These are phyloP conservation scores for Simmondsia chinensis DNA, from an alignment of 148 eudicot species.

Conservation along the genomic window DNA sequence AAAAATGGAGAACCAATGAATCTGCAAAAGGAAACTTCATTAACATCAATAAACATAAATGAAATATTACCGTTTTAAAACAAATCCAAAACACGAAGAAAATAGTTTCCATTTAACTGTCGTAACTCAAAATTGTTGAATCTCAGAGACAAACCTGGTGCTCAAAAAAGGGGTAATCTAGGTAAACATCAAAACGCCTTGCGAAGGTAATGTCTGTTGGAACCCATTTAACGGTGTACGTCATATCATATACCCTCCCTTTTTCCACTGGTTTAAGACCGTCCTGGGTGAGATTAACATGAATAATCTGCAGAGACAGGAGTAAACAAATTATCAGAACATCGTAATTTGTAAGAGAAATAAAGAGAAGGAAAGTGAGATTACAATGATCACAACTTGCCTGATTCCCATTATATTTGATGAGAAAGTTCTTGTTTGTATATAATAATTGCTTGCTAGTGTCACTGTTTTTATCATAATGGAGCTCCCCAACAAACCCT, in stretches of 20 bases:
- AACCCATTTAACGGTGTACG: slow-evolving; percentile 83
- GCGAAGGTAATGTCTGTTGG: slow-evolving; percentile 65
- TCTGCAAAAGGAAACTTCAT: too few relatives aligned
- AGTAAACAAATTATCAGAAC: background rate
- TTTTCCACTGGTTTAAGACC: slow-evolving; percentile 72
- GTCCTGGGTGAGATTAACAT: slow-evolving; percentile 91
- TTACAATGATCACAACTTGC: slow-evolving; percentile 16
- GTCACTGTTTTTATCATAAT: slow-evolving; percentile 60
- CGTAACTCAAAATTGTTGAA: too few relatives aligned
- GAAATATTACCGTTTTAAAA: too few relatives aligned
- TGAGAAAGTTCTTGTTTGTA: slow-evolving; percentile 57
- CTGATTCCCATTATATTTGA: slow-evolving; percentile 77
- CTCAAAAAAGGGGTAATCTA: slow-evolving; percentile 97
- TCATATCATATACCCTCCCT: slow-evolving; percentile 70
- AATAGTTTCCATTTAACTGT: too few relatives aligned
- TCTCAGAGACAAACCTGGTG: slow-evolving; percentile 55
- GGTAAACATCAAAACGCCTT: slow-evolving; percentile 90
- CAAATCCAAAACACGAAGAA: too few relatives aligned
- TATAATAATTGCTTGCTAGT: slow-evolving; percentile 55
- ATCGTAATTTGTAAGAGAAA: background rate
- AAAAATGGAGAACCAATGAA: slow-evolving; percentile 93
- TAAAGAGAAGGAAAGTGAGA: background rate
- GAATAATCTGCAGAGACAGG: slow-evolving; percentile 60
- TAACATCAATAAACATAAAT: too few relatives aligned
- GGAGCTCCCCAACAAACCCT: slow-evolving; percentile 92